Base-by-base conservation (phyloP, 176 grass and related monocot species). In the Bonia amplexicaulis region DNA sequence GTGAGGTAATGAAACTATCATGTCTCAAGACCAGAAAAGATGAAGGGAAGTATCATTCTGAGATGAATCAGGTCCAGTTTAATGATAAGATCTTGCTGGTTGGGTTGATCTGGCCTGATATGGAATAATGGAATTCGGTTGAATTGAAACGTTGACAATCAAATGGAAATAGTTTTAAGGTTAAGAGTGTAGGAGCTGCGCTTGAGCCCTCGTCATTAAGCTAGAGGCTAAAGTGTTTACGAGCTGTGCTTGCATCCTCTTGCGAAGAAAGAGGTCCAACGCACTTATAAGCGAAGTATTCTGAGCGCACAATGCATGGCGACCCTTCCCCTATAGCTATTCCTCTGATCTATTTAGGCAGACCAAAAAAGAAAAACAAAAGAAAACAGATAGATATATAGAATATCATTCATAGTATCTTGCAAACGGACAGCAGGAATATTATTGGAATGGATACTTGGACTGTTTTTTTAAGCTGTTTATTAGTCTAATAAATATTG, bases 21-120 rank as follows among this genome's bases (percentile, higher is more conserved):
- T 67, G 2, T 33, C 33, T 74, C 19, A 46, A 57, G 70, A 19
- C 27, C 59, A 14, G 41, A 73, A 80, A 49, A 66, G 55, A 11
- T 40, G 60, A 44, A 39, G 22, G 40, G 53, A 37, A 25, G 72
- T 54, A 45, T 2, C 48, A 47, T 45, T 23, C 7, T 71, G 7
- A 16, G 58, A 47, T 68, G 66, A 9, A 73, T 66, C 66, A 42
- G 39, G 78, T 78, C 47, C 58, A 58, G 39, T 60, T 73, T 20
- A 52, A 73, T 62, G 58, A 79, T 79, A 69, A 14, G 31, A 83
- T 59, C 39, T 66, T 55, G 31, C 20, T 59, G 49, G 39, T 66
- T 80, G 59, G 65, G 45, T 70, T 61, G 61, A 75, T 89, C 69
- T 75, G 82, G 71, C 71, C 22, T 35, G 80, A 5, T 62, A 27